phyloP scores from a whole-genome alignment of 257 asterid genomes.

The Petrea volubilis region DNA sequence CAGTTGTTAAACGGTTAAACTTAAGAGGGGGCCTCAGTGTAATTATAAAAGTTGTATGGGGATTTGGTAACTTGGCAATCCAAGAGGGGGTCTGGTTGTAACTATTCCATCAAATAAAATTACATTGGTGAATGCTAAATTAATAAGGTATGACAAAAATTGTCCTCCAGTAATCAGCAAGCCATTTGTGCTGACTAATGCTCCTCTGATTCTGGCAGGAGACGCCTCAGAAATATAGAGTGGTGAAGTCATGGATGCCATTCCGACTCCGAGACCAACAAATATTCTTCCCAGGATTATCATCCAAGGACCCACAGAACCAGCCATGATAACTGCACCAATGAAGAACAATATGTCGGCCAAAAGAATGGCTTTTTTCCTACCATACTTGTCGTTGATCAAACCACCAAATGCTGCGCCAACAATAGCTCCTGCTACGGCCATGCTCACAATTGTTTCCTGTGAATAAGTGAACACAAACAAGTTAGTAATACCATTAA shows the following conservation, averaged over 20 bases:
- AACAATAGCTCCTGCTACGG: conserved; percentile 76
- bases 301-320: conserved; percentile 65
- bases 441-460: conserved; percentile 88
- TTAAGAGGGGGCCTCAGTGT: no score
- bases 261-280: conserved; percentile 86
- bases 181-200: conserved; percentile 82
- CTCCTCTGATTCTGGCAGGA: conserved; percentile 83
- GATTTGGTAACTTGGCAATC: no score
- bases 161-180: conserved; percentile 82
- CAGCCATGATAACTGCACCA: conserved; percentile 73
- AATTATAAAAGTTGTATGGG: no score
- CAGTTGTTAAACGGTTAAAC: no score
- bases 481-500: not conserved
- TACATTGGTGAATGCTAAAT: conserved; percentile 75
- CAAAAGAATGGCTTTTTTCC: conserved; percentile 60
- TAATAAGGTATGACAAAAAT: conserved; percentile 69
- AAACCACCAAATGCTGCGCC: conserved; percentile 83
- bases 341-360: conserved; percentile 63
- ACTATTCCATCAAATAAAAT: not conserved
- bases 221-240: conserved; percentile 84
- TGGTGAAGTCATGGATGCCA: conserved; percentile 90
- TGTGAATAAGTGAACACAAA: conserved; percentile 9
- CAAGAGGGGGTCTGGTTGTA: no score
- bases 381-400: conserved; percentile 66
- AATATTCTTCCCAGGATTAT: conserved; percentile 68